Base-by-base conservation (phyloP, 2,329 filamentous ascomycete species). In the Paramyrothecium sp. region DNA sequence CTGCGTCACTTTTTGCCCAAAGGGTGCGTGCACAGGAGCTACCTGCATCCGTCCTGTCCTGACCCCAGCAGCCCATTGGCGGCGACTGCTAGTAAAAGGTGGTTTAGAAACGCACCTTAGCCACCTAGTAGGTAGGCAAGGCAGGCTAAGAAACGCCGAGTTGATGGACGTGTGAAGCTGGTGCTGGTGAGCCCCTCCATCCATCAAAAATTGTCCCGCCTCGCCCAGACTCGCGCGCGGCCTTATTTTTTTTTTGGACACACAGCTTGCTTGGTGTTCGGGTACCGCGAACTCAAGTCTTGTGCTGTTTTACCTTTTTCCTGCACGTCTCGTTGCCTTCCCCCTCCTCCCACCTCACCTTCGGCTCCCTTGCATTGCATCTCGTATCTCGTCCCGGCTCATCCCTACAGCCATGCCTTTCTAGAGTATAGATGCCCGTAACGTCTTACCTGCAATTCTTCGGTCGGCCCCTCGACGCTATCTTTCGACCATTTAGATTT, bases 381-480 rank as follows among this genome's bases (percentile, higher is more conserved):
- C 16, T 38, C 16, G 8, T 38, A 10, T 44, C 54, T n/a, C 21
- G 54, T 34, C 55, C 54, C 49, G 46, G 23, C 34, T 49, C 53
- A 49, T 55, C 58, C 22, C 48, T 56, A 54, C 59, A 56, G 19
- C 41, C 53, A 56, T 53, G 33, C 54, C 30, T 47, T 51, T 55
- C 56, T 57, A 54, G 51, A 46, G 55, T 56, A 58, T 72, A 61
- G 65, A 71, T 66, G 63, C 66, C 64, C 60, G 58, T 61, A 33
- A 50, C 61, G 38, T 57, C 62, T 60, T 56, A 63, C 63, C 63
- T 68, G 57, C 58, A 65, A 58, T 59, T 67, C 63, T 63, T 71
- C 34, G 57, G 62, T 53, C 65, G 65, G 63, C 69, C 71, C 59
- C 56, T 72, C 67, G 63, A 69, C 57, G 60, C 65, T 56, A 60